Base-by-base conservation (phyloP, 331 rosid genomes). In the Quercus phellos region DNA sequence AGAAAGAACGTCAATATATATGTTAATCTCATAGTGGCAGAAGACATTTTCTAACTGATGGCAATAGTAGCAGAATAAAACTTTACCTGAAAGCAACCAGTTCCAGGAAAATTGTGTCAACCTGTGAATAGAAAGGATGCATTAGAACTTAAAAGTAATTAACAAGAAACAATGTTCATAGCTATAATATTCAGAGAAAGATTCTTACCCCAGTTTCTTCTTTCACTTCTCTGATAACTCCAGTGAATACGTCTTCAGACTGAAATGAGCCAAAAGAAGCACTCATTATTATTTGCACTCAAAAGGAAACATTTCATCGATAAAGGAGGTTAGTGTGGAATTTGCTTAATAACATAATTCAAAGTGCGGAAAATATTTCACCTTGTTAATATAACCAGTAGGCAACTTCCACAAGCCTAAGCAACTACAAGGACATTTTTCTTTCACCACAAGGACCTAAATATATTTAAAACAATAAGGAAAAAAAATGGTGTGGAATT, bases 31-130 rank as follows among this genome's bases (percentile, higher is more conserved):
- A 38, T 38, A 2, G 46, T 38, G 46, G 46, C 46, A 8, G 46
- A 38, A 38, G 12, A 8, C 46, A 38, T 38, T 38, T 38, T 38
- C 46, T 38, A 38, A 2, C 46, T 38, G 46, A 8, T 8, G 12
- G 46, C 46, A 8, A 46, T 46, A 46, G 53, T 46, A 13, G 53
- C 17, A 46, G 53, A 46, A 46, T 3, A 43, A 58, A 30, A 10
- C 26, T 6, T 24, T 60, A 87, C 90, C 90, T 84, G 87, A 87
- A 87, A 63, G 88, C 88, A 70, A 82, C 85, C 72, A 84, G 74
- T 77, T 82, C 82, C 51, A 84, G 82, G 74, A 82, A 82, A 67
- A 53, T 68, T 13, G 88, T 84, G 71, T 87, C 87, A 13, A 87
- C 68, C 88, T 84, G 82, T 29, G 38, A 58, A 66, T 21, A 55